Base-by-base conservation (phyloP, 345 rosid species). In the Cardiospermum halicacabum region DNA sequence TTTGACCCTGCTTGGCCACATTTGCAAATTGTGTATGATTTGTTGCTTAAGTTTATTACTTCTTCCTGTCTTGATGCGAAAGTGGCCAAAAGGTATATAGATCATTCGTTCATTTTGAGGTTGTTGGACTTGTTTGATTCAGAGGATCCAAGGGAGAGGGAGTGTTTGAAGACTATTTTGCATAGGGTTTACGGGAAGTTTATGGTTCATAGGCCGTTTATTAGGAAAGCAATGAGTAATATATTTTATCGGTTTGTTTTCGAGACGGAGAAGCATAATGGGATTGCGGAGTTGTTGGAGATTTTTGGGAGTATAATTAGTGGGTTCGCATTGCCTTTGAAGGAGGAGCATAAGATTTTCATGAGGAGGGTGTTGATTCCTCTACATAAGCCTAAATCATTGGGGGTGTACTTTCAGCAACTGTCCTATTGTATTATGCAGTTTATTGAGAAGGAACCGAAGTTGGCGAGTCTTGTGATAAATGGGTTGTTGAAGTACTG, bases 1-100 rank as follows among this genome's bases (percentile, higher is more conserved):
- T 86, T 91, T 5, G 92, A 88, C 71, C 92, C 97, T 16, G 82
- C 93, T 2, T 91, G 97, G 97, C 88, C 91, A 15, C 97, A 91
- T 79, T 74, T 91, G 78, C 93, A 91, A 50, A 85, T 86, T 53
- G 91, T 91, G 54, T 91, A 88, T 50, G 97, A 91, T 65, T 67
- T 91, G 75, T 49, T 91, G 71, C 89, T 86, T 21, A 91, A 83
- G 76, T 91, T 88, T 36, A 80, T 91, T 24, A 86, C 77, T 13
- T 88, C 91, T 31, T 65, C 92, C 1, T 80, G 81, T 77, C 86
- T 88, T 15, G 97, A 91, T 68, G 80, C 85, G 0, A 91, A 86
- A 63, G 51, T 83, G 26, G 97, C 97, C 0, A 86, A 91, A 77
- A 91, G 85, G 80, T 86, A 91, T 39, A 72, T 88, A 25, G 97